Evolutionary conservation across 2,329 filamentous ascomycete species (phyloP), one percentile per base, ranked within the genome.

Genomic region (Ophidiomyces ophidiicola): DNA sequence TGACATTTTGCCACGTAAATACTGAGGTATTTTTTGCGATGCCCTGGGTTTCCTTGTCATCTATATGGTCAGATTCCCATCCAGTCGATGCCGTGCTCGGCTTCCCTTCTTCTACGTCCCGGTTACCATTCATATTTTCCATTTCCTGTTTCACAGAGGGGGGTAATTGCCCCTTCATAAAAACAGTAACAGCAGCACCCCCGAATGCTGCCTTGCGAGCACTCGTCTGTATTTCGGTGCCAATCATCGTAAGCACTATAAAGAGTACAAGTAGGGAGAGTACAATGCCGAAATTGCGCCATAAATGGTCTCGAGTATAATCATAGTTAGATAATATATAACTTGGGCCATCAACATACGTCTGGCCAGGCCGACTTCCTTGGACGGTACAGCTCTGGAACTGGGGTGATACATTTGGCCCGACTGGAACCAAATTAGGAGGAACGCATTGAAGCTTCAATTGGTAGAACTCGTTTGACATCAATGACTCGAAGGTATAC

Each of bases 1-100:
- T 83, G 44, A 94, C 75, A 47, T 82, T 69, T 55, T 88, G 82
- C 81, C 85, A 94, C 0, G 86, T 93, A 44, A 93, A 69, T n/a
- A 85, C 67, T 24, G 77, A 74, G 35, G 80, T 74, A 44, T 79
- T 79, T 50, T 72, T 74, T 1, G 72, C 72, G 10, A 80, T 69
- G 2, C 66, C 66, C 23, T 68, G 58, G 30, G 67, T 58, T 37
- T 60, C 53, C 32, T 51, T 48, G 7, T 48, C 47, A 26, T 54
- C 43, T 14, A 44, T 47, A 31, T 49, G 45, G 14, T 49, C 53
- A 11, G 50, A 53, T 7, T 48, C 42, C 2, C 43, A 39, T 7
- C 49, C 52, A 11, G 44, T 24, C 5, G 37, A 39, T 3, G 33
- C 36, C 12, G 41, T 32, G 17, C 44, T 42, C 6, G 44, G 37